Conservation (phyloP, 805 yeast species). For the Lachancea thermotolerans region DNA sequence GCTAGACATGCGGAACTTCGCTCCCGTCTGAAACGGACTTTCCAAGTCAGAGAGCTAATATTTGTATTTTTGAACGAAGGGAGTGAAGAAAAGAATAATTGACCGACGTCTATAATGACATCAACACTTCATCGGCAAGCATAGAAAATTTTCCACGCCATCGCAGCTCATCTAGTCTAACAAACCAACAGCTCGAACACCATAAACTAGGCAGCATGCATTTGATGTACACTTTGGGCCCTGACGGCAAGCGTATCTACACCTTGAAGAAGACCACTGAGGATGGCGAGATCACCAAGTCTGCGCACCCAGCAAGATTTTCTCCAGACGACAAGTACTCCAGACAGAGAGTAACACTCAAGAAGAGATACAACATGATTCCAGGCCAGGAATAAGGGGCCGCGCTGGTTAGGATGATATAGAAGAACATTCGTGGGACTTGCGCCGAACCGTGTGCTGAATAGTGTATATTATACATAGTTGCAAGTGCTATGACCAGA, state of each 20-base stretch:
- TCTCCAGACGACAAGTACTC: conserved; percentile 99
- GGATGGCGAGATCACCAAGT: conserved; percentile 90
- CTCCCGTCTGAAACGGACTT: too few species aligned
- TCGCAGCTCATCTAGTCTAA: neutral
- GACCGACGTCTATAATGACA: neutral
- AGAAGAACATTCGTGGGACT: too few species aligned
- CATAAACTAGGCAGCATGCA: conserved; percentile 53
- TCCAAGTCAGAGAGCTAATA: neutral
- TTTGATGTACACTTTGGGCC: conserved; percentile 95
- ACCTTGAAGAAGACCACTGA: conserved; percentile 79
- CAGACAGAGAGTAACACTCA: conserved; percentile 95
- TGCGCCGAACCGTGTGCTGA: neutral
- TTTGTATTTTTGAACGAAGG: neutral
- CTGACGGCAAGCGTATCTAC: conserved; percentile 93
- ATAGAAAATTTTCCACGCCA: neutral
- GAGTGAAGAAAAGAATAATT: neutral
- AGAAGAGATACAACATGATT: conserved; percentile 84
- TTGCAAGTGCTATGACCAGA: neutral
- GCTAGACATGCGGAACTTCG: conserved; percentile 21
- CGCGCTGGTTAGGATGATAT: too few species aligned
- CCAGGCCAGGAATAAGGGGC: conserved; percentile 61
- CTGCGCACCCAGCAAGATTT: conserved; percentile 99
- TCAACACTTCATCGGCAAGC: neutral
- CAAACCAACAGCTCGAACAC: neutral
- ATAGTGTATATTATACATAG: neutral